Conservation (phyloP, 768 basidiomycete species). For the Daedaleopsis nitida region DNA sequence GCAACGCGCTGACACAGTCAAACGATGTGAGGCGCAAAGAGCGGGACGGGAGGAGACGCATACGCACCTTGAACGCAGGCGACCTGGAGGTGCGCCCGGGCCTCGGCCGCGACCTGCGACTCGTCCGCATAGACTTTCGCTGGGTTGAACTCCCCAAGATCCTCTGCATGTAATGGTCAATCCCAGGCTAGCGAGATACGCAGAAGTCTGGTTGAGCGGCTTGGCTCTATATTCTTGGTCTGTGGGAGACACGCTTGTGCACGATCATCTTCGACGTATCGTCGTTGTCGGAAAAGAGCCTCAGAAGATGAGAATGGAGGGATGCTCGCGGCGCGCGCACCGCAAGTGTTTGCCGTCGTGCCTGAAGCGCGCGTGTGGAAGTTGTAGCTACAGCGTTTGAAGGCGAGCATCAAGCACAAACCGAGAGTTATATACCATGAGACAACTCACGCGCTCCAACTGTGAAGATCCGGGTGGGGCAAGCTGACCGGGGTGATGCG, state of each 20-base stretch:
- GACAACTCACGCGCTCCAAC: background rate
- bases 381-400: too few species aligned
- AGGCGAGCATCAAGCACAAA: too few species aligned
- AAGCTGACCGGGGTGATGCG: constrained; percentile 5
- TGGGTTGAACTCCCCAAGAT: constrained; percentile 24
- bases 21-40: too few species aligned
- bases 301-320: background rate
- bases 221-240: background rate
- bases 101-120: constrained; percentile 67
- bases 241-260: background rate
- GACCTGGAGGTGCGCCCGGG: constrained; percentile 77
- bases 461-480: background rate
- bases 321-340: background rate
- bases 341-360: too few species aligned
- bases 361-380: too few species aligned
- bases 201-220: constrained; percentile 6
- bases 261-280: too few species aligned
- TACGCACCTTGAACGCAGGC: constrained; percentile 21
- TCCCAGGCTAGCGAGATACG: constrained; percentile 18
- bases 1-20: constrained; percentile 46
- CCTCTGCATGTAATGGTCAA: constrained; percentile 19
- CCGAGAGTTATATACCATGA: background rate
- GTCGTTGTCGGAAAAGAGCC: too few species aligned
- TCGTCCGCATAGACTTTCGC: constrained; percentile 56
- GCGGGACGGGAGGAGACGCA: too few species aligned